Conservation (phyloP, 2,329 filamentous ascomycete genomes). For the Juglanconis oblonga region DNA sequence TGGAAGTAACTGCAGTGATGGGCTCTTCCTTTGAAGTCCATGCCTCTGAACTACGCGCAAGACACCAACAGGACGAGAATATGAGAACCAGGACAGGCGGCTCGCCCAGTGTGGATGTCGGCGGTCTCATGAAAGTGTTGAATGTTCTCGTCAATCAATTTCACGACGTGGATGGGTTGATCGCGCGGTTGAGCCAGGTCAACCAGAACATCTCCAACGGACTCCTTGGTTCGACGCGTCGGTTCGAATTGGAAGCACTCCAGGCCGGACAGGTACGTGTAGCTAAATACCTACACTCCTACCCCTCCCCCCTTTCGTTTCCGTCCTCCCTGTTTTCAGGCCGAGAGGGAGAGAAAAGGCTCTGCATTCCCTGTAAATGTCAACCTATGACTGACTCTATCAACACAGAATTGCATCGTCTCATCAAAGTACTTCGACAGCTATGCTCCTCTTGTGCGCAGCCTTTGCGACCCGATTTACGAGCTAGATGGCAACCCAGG, state of each 20-base stretch:
- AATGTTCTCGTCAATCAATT: constrained; percentile 34
- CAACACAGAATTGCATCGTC: constrained; percentile 34
- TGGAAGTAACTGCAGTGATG: constrained; percentile 43
- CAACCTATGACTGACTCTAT: background rate
- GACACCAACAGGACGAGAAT: constrained; percentile 35
- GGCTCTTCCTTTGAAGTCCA: constrained; percentile 32
- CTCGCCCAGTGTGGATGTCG: constrained; percentile 34
- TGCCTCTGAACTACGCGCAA: constrained; percentile 39
- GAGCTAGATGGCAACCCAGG: constrained; percentile 25
- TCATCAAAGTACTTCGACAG: constrained; percentile 35
- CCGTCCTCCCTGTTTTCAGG: background rate
- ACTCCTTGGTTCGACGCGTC: constrained; percentile 39
- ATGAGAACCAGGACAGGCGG: constrained; percentile 25
- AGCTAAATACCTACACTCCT: background rate
- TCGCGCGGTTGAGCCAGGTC: constrained; percentile 33
- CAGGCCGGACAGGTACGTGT: constrained; percentile 46
- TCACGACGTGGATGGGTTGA: constrained; percentile 28
- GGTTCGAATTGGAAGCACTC: constrained; percentile 50
- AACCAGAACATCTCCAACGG: constrained; percentile 33
- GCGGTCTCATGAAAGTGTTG: constrained; percentile 36
- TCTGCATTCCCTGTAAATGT: background rate
- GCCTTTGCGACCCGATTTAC: constrained; percentile 44
- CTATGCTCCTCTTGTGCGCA: constrained; percentile 39
- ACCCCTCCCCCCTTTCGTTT: background rate
- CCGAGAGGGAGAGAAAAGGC: background rate